Percentiles rank a stretch among this genome's conserved stretches.
These are phyloP conservation scores for Gyromitra esculenta DNA, from an alignment of 2,329 filamentous ascomycete species.

Conservation along the genomic window DNA sequence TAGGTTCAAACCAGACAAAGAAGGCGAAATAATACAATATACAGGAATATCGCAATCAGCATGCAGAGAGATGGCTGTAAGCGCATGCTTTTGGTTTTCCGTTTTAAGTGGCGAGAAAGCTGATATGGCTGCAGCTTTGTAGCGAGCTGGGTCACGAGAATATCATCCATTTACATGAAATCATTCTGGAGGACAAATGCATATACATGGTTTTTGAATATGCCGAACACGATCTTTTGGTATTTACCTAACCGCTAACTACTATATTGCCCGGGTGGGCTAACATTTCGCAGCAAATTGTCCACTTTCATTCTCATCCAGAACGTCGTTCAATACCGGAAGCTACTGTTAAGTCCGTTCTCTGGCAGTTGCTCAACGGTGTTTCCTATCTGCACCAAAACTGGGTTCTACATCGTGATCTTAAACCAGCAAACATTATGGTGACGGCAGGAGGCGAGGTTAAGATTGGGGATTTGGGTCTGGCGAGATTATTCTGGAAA, in stretches of 20 bases:
- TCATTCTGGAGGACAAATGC: conserved; percentile 97
- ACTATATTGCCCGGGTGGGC: not conserved
- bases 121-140: conserved; percentile 68
- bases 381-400: conserved; percentile 94
- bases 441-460: conserved; percentile 90
- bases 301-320: conserved; percentile 80
- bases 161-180: conserved; percentile 89
- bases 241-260: conserved; percentile 16
- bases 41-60: conserved; percentile 98
- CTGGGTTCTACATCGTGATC: conserved; percentile 95
- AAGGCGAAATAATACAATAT: conserved; percentile 92
- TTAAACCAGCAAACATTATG: conserved; percentile 99
- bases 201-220: conserved; percentile 99
- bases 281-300: conserved; percentile 73
- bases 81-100: conserved; percentile 24
- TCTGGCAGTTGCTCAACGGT: conserved; percentile 95
- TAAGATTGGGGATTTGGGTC: conserved; percentile 91
- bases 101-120: not conserved
- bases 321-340: conserved; percentile 88
- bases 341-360: conserved; percentile 87
- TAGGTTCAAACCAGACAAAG: conserved; percentile 94
- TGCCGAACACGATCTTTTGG: conserved; percentile 90
- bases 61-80: conserved; percentile 87
- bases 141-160: conserved; percentile 89
- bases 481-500: conserved; percentile 93